These are phyloP conservation scores for Sporisorium iseilematis-ciliati DNA, from an alignment of 1,284 basidiomycete genomes.

Conservation along the genomic window DNA sequence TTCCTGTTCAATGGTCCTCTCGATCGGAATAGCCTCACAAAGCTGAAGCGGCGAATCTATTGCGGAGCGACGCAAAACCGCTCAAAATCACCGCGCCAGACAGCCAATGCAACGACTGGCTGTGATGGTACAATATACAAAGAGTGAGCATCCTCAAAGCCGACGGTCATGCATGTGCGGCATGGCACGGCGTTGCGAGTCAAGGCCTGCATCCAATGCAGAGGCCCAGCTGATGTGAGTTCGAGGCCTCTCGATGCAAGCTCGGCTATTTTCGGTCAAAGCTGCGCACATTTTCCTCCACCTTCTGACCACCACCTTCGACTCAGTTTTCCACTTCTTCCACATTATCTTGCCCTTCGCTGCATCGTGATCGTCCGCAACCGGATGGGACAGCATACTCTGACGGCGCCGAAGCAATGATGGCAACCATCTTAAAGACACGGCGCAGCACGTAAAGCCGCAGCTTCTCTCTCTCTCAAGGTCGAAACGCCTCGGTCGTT, in stretches of 20 bases:
- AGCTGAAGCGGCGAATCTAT: neutral
- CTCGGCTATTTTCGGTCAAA: neutral
- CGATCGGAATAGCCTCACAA: neutral
- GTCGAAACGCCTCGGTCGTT: neutral
- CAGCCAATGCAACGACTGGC: too few relatives aligned
- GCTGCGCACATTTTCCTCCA: neutral
- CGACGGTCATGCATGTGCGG: neutral
- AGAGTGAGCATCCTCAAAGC: too few relatives aligned
- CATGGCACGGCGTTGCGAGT: too few relatives aligned
- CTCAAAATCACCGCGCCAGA: too few relatives aligned
- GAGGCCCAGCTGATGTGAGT: neutral
- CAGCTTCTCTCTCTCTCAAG: neutral
- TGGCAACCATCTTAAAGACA: neutral
- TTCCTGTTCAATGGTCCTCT: neutral
- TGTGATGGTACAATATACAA: too few relatives aligned
- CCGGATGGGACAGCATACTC: neutral
- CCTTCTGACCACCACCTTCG: neutral
- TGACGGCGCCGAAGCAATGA: neutral
- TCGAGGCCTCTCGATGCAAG: neutral
- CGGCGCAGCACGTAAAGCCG: neutral
- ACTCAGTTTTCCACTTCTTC: neutral
- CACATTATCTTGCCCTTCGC: neutral
- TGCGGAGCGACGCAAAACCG: neutral
- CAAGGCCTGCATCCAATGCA: too few relatives aligned
- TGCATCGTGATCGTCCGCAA: neutral